Evolutionary conservation across 106 monocot genomes (phyloP).

Genomic region (Allium cepa): DNA sequence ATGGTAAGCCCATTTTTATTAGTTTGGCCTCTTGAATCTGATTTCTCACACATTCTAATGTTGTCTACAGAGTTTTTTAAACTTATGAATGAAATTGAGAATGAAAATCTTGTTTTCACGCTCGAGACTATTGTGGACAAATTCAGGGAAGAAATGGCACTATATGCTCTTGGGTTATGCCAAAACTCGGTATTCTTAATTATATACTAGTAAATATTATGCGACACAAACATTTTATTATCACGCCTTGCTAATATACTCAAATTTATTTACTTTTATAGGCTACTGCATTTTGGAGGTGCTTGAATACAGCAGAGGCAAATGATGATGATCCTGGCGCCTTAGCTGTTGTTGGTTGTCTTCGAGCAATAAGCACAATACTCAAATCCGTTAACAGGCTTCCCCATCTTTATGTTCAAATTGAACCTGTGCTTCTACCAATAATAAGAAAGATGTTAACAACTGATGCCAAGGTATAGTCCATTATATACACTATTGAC

Average conservation of each 20-base stretch:
- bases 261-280: too few species aligned
- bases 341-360: slow-evolving; percentile 91
- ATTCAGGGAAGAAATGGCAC: slow-evolving; percentile 99
- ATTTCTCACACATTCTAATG: too few species aligned
- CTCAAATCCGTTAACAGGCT: slow-evolving; percentile 90
- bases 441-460: slow-evolving; percentile 90
- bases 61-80: slow-evolving; percentile 99
- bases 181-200: too few species aligned
- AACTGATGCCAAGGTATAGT: too few species aligned
- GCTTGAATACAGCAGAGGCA: slow-evolving; percentile 69
- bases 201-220: too few species aligned
- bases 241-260: too few species aligned
- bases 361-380: slow-evolving; percentile 98
- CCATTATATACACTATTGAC: too few species aligned
- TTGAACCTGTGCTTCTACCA: slow-evolving; percentile 80
- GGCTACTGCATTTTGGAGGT: too few species aligned
- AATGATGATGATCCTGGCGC: slow-evolving; percentile 95
- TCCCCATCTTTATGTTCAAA: slow-evolving; percentile 84
- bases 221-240: too few species aligned
- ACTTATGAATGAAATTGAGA: slow-evolving; percentile 98
- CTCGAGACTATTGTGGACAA: slow-evolving; percentile 97
- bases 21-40: too few species aligned
- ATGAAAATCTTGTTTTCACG: slow-evolving; percentile 96
- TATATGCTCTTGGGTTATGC: slow-evolving; percentile 91
- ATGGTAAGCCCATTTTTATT: too few species aligned